Evolutionary conservation across 129 eudicot genomes (phyloP).

Genomic region (Mikania micrantha): DNA sequence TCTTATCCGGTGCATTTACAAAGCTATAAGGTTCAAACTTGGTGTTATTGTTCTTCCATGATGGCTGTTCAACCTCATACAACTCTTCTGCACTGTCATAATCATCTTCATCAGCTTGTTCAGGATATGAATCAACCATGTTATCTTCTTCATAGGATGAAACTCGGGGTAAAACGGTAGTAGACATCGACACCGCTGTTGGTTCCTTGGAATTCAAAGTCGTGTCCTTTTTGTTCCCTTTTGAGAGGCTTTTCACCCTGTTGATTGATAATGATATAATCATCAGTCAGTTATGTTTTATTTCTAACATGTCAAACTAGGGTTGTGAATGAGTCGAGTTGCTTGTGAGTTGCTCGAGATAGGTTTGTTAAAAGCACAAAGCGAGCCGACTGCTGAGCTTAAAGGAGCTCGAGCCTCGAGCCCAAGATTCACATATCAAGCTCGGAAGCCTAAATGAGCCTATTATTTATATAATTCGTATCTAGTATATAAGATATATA

Average conservation of each 20-base stretch:
- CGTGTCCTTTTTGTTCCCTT: slow-evolving; percentile 73
- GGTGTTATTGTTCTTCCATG: slow-evolving; percentile 51
- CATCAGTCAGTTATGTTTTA: neutral
- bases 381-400: too few species aligned
- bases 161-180: slow-evolving; percentile 43
- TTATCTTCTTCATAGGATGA: slow-evolving; percentile 68
- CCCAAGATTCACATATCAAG: too few species aligned
- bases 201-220: slow-evolving; percentile 64
- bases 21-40: slow-evolving; percentile 42
- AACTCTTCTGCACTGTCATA: slow-evolving; percentile 67
- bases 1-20: slow-evolving; percentile 49
- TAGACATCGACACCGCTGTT: slow-evolving; percentile 47
- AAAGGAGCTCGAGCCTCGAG: too few species aligned
- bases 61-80: slow-evolving; percentile 55
- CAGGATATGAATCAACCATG: slow-evolving; percentile 65
- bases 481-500: too few species aligned
- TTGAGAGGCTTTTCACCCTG: slow-evolving; percentile 96
- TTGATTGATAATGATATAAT: neutral
- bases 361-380: too few species aligned
- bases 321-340: too few species aligned
- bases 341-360: too few species aligned
- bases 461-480: too few species aligned
- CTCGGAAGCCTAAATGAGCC: too few species aligned
- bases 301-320: neutral
- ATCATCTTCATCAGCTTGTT: slow-evolving; percentile 67